Base-by-base conservation (phyloP, 2,329 filamentous ascomycete species). In the Beauveria scarabaeidicola region DNA sequence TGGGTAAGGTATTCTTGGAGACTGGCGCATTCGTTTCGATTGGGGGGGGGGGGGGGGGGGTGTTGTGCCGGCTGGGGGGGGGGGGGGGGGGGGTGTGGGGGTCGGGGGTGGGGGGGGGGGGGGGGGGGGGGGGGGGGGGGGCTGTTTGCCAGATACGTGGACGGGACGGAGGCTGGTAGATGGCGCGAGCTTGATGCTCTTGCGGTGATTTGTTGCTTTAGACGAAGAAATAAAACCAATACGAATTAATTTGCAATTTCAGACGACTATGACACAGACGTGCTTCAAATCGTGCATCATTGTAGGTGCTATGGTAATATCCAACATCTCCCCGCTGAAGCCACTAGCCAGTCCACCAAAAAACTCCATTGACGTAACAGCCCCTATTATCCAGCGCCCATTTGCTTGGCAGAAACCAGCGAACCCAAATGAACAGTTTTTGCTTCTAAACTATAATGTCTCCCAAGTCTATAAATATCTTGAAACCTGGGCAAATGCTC, bases 401-500 rank as follows among this genome's bases (percentile, higher is more conserved):
- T 43, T 43, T 27, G 25, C 55, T 58, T 52, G 55, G 55, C 55
- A 43, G 5, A 27, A 17, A 50, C 43, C 19, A 29, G 27, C 43
- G 47, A 23, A 38, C 40, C 11, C 32, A 36, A 36, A 36, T 36
- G 13, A 36, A 15, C 32, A 15, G 13, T 25, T 43, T 25, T 43
- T 15, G 17, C 27, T 13, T 17, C 8, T 8, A 3, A 10, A 38
- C 19, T 6, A 32, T 32, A 27, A 40, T 53, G 27, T 19, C n/a
- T 36, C 17, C n/a, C n/a, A 41, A 53, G 13, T 6, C 15, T 25
- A 25, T 25, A 25, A 38, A 52, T n/a, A 48, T 36, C 25, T 44
- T 54, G 9, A 58, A 60, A 62, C 60, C 55, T 41, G 44, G n/a
- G 23, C 50, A 61, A 58, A 72, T 71, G 68, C 61, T 69, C 59